These are phyloP conservation scores for Margaritispora aquatica DNA, from an alignment of 495 filamentous ascomycete species.

Conservation along the genomic window DNA sequence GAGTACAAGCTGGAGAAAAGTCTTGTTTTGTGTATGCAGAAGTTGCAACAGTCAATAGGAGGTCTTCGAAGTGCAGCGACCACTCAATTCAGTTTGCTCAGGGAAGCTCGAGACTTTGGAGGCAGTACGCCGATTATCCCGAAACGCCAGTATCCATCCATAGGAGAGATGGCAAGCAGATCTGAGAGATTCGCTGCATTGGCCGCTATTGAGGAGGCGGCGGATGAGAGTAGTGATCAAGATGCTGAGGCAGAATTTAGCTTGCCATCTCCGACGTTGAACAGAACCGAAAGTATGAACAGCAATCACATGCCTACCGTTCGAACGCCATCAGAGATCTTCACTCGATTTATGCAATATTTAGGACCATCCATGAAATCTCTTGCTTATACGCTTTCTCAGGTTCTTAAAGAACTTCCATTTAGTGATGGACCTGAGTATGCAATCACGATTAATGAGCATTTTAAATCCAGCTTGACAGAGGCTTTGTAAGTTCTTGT, in stretches of 20 bases:
- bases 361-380: conserved; percentile 95
- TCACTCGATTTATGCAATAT: conserved; percentile 77
- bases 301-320: conserved; percentile 26
- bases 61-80: conserved; percentile 84
- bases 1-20: conserved; percentile 74
- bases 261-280: not conserved
- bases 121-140: not conserved
- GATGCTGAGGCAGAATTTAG: not conserved
- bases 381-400: conserved; percentile 79
- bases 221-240: conserved; percentile 49
- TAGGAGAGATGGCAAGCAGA: not conserved
- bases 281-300: conserved; percentile 10
- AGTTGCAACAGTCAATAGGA: conserved; percentile 83
- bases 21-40: conserved; percentile 79
- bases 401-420: conserved; percentile 82
- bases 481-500: conserved; percentile 51
- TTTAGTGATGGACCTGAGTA: conserved; percentile 61
- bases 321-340: conserved; percentile 67
- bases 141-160: not conserved
- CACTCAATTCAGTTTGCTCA: conserved; percentile 79
- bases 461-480: conserved; percentile 69
- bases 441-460: conserved; percentile 64
- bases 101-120: conserved; percentile 41
- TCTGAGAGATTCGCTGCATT: conserved; percentile 34
- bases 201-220: conserved; percentile 59